Base-by-base conservation (phyloP, 192 early-diverging fungal species). In the Radiomyces spectabilis region DNA sequence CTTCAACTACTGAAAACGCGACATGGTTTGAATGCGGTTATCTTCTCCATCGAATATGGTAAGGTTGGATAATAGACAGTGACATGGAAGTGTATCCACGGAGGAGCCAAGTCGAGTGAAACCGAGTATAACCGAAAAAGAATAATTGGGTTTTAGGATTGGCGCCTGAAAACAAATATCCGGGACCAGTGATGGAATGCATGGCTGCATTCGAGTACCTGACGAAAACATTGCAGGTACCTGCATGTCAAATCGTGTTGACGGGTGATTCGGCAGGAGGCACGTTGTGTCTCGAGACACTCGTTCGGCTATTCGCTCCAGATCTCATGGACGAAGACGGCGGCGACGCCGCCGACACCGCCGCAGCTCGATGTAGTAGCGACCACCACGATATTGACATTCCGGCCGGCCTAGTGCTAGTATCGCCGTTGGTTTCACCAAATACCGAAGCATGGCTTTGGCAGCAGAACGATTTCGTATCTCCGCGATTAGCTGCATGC, bases 1-100 rank as follows among this genome's bases (percentile, higher is more conserved):
- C 37, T 66, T n/a, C 16, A 66, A 21, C 31, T 42, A 2, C 41
- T 66, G 10, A 58, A 66, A 49, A 41, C 41, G n/a, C 41, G 16
- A 37, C 42, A 66, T 30, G 57, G 51, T 22, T 26, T 66, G 1
- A 59, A 59, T 41, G 52, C 52, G 19, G 31, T 66, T 4, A 53
- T 66, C 25, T 27, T 66, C 22, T 66, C 64, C 3, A 47, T 66
- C 19, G 48, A 66, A 27, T 59, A 66, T 37, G 52, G 64, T 66
- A 55, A 43, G 31, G 2, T 15, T 42, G 27, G n/a, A n/a, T n/a
- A 9, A 1, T 7, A 8, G 3, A 0, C 0, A 41, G n/a, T 31
- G 2, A 30, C n/a, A 7, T 19, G 9, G 25, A 25, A 18, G 2
- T 6, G 13, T 29, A 41, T 1, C 18, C 39, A n/a, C 27, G 31